Evolutionary conservation across 2,329 filamentous ascomycete species (phyloP), one percentile per base, ranked within the genome.

Genomic region (Colletotrichum sp.): DNA sequence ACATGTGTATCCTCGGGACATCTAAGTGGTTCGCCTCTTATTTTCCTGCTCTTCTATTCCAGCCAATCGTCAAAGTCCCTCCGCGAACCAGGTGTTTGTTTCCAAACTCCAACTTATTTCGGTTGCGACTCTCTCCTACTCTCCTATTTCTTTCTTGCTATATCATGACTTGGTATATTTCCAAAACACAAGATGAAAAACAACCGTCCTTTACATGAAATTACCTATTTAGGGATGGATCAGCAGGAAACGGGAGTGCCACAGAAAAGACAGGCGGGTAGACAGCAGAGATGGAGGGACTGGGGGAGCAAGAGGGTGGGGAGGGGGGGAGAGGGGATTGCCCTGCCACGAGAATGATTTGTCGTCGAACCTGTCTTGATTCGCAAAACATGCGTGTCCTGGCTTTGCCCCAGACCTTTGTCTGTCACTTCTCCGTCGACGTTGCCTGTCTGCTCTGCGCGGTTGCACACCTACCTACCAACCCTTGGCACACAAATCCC

Each of bases 121-220:
- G 38, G 38, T n/a, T 48, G 38, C 3, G 2, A 3, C 18, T 10
- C 6, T n/a, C 5, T 48, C 18, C 38, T 43, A n/a, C 13, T 34
- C 13, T 15, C 32, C 34, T 36, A 36, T 36, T 15, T 36, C 34
- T 43, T n/a, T 18, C 1, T 43, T 43, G 38, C 38, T 43, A 43
- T 24, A 24, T 21, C 24, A 18, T n/a, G 30, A 21, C 60, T 48
- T 48, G 38, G 38, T n/a, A 48, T 34, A 32, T n/a, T 34, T 56
- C 32, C 38, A 48, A 73, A 70, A 65, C 71, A 73, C 58, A 64
- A 70, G 71, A 73, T 73, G 66, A 58, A 58, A 73, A 64, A 48
- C n/a, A 43, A 43, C 38, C 38, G 38, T 48, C 38, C 34, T 43
- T 38, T 58, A 24, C 72, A 71, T 21, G 28, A 7, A 61, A 61